Conservation (phyloP, 208 protist genomes). For the Balamuthia mandrillaris region DNA sequence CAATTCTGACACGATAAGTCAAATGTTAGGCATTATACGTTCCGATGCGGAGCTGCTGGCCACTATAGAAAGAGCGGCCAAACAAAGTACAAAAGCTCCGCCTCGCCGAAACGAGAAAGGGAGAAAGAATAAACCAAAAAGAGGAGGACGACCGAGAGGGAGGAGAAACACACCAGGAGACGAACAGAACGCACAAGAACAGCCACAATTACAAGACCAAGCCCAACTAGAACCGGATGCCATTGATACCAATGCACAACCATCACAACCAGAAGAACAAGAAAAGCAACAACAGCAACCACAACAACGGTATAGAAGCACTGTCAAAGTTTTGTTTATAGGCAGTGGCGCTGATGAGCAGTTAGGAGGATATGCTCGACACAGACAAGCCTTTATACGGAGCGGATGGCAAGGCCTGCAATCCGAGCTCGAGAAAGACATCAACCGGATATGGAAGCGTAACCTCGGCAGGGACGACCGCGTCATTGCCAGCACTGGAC, state of each 20-base stretch:
- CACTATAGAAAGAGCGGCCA: not conserved
- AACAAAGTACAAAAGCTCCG: not conserved
- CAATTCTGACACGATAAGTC: not conserved
- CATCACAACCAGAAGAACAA: too few relatives aligned
- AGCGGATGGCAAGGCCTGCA: conserved; percentile 5
- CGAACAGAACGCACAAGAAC: not conserved
- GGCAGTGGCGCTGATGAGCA: conserved; percentile 33
- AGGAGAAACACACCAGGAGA: not conserved
- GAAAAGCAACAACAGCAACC: too few relatives aligned
- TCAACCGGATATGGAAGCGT: conserved; percentile 16
- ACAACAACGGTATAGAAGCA: too few relatives aligned
- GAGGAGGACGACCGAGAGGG: not conserved
- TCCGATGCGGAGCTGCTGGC: not conserved
- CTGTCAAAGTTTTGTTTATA: not conserved
- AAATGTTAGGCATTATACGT: not conserved
- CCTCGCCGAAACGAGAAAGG: not conserved
- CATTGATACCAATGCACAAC: too few relatives aligned
- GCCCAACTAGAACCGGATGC: too few relatives aligned
- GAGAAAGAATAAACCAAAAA: not conserved
- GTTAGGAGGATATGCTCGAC: conserved; percentile 29
- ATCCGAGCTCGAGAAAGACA: conserved; percentile 40
- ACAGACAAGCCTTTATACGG: not conserved
- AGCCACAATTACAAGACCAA: too few relatives aligned
- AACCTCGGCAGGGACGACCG: conserved; percentile 23
- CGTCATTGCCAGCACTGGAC: conserved; percentile 37